A percentile compares a stretch with the other conserved stretches of the same genome.
These are phyloP conservation scores for Helotiales sp. DNA, from an alignment of 2,329 filamentous ascomycete genomes.

Conservation along the genomic window DNA sequence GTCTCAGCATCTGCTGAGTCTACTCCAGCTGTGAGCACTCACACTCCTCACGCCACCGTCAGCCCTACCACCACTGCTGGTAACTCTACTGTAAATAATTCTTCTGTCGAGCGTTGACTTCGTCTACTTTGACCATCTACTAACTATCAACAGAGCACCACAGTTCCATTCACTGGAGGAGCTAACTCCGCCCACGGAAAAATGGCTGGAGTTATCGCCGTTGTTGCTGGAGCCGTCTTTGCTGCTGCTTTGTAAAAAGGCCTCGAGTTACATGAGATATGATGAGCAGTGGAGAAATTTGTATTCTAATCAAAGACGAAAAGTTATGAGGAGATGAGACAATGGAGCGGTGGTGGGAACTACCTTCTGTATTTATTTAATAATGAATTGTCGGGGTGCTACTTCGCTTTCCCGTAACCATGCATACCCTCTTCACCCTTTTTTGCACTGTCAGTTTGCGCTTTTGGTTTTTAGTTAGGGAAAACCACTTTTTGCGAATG, in stretches of 20 bases:
- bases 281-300: too few relatives aligned
- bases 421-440: too few relatives aligned
- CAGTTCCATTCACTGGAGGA: constrained; percentile 15
- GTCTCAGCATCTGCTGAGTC: neutral
- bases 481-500: too few relatives aligned
- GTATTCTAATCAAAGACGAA: neutral
- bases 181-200: constrained; percentile 3
- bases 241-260: constrained; percentile 5
- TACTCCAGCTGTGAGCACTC: neutral
- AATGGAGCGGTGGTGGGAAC: neutral
- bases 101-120: neutral
- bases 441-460: too few relatives aligned
- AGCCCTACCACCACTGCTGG: neutral
- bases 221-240: constrained; percentile 5
- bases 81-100: constrained; percentile 14
- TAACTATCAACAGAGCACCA: constrained; percentile 8
- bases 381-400: too few relatives aligned
- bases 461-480: too few relatives aligned
- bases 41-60: neutral
- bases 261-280: neutral
- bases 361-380: neutral
- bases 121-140: neutral
- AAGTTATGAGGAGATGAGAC: neutral
- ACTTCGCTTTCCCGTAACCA: too few relatives aligned
- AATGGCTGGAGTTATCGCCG: constrained; percentile 2